phyloP scores from a whole-genome alignment of 2,329 filamentous ascomycete genomes.

The Fusarium falciforme region DNA sequence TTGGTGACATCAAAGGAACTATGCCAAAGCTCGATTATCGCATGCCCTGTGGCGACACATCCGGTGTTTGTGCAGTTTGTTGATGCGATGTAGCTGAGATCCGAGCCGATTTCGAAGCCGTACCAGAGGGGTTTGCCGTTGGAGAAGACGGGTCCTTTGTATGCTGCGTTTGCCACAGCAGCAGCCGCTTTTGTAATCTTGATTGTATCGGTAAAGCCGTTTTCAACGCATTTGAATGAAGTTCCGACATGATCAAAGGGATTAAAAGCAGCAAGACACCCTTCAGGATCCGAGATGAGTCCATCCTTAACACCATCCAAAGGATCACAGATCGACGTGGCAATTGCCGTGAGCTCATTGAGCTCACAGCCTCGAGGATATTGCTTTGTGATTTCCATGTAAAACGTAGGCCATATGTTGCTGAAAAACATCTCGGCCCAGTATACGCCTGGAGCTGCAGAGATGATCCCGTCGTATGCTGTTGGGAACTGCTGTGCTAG shows the following conservation, averaged over 20 bases:
- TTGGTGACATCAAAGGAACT: background rate
- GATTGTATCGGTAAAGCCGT: background rate
- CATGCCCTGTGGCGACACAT: background rate
- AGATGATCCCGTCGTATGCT: conserved; percentile 31
- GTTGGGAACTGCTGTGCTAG: conserved; percentile 26
- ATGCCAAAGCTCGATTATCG: background rate
- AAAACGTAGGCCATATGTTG: conserved; percentile 7
- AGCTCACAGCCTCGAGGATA: conserved; percentile 25
- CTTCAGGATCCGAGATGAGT: conserved; percentile 30
- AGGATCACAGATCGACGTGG: conserved; percentile 28
- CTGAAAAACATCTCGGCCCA: conserved; percentile 8
- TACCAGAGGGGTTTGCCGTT: conserved; percentile 17
- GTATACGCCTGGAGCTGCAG: conserved; percentile 15
- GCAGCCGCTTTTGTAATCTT: conserved; percentile 9
- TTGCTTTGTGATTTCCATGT: conserved; percentile 9
- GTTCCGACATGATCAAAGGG: conserved; percentile 6
- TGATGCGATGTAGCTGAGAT: background rate
- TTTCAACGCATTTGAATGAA: background rate
- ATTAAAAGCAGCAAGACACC: background rate
- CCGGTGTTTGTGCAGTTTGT: background rate
- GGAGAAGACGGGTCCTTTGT: conserved; percentile 14
- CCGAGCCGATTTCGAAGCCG: conserved; percentile 2
- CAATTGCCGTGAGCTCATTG: background rate
- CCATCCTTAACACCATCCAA: conserved; percentile 40
- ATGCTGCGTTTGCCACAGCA: conserved; percentile 7